Evolutionary conservation across 768 basidiomycete genomes (phyloP), one percentile per base, ranked within the genome.

Genomic region (Rhizopogon rudus): DNA sequence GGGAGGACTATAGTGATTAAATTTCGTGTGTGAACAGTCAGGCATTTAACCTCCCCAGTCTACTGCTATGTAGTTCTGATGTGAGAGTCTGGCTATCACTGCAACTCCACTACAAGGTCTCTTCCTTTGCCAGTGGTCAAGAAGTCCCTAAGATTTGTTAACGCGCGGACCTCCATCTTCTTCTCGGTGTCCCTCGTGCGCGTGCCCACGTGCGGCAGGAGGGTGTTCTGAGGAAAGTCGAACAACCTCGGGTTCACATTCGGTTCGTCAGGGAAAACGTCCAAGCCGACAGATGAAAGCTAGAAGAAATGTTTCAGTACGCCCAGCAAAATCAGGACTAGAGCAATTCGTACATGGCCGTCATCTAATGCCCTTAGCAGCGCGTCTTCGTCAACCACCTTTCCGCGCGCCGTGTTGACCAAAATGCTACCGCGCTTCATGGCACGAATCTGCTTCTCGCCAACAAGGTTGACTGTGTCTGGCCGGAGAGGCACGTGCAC

Each of bases 161-260:
- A 71, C 6, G 88, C 86, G 13, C 87, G 79, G 31, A 88, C 75
- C 72, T 91, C 89, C 88, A 90, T 90, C 68, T 81, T 80, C 58
- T 75, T 77, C 69, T 90, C 86, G 13, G 86, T 79, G 63, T 92
- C 88, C 58, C 81, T 79, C 48, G 83, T 90, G 70, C 87, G 84
- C 0, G 87, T 87, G 10, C 92, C 92, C 82, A 93, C 86, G 67
- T 94, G 93, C 8, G 91, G 93, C 20, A 94, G 78, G 6, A 96
- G 73, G 43, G 87, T 87, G 57, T 89, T 83, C 61, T 91, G 82
- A 25, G 85, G 81, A 67, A 89, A 87, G 29, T 81, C 80, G 53
- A 92, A 73, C 28, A 94, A 73, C n/a, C 83, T 80, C 9, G 88
- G 84, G 61, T 90, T 86, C 51, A 91, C 82, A 54, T 81, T 71